Evolutionary conservation across 345 rosid genomes (phyloP).

Genomic region (Corymbia maculata): DNA sequence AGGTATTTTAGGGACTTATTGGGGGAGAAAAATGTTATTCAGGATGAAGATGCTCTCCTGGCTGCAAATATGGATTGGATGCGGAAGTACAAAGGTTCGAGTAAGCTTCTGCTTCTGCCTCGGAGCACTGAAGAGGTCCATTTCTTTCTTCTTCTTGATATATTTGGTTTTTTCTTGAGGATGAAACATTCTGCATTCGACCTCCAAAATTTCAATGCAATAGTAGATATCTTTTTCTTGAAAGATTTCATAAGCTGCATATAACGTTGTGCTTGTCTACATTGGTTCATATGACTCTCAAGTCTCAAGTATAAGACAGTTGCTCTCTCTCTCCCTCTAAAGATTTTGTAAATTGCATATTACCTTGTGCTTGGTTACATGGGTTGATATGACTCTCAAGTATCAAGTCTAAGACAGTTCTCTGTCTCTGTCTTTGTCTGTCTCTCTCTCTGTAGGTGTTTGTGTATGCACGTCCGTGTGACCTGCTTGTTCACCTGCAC

Average conservation of each 20-base stretch:
- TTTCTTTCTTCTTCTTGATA: background rate
- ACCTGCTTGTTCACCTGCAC: background rate
- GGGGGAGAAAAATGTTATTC: conserved; percentile 64
- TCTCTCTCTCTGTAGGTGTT: background rate
- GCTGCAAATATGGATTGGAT: conserved; percentile 91
- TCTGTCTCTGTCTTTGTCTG: background rate
- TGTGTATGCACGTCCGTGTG: fast-evolving
- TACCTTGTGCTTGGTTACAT: background rate
- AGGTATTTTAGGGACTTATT: conserved; percentile 51
- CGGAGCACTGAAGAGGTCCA: conserved; percentile 62
- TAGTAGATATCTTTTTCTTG: background rate
- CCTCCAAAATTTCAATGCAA: background rate
- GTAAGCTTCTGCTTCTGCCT: conserved; percentile 82
- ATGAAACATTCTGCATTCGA: background rate
- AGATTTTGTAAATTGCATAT: background rate
- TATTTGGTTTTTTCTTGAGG: background rate
- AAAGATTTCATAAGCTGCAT: background rate
- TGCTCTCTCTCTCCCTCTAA: background rate
- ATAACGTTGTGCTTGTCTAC: background rate
- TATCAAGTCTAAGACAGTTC: background rate
- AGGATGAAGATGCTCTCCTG: conserved; percentile 67
- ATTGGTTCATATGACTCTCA: background rate
- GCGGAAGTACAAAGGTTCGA: conserved; percentile 71
- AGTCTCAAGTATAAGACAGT: background rate
- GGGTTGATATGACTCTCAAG: background rate